These are phyloP conservation scores for Trichoderma endophyticum DNA, from an alignment of 2,329 filamentous ascomycete genomes.

Conservation along the genomic window DNA sequence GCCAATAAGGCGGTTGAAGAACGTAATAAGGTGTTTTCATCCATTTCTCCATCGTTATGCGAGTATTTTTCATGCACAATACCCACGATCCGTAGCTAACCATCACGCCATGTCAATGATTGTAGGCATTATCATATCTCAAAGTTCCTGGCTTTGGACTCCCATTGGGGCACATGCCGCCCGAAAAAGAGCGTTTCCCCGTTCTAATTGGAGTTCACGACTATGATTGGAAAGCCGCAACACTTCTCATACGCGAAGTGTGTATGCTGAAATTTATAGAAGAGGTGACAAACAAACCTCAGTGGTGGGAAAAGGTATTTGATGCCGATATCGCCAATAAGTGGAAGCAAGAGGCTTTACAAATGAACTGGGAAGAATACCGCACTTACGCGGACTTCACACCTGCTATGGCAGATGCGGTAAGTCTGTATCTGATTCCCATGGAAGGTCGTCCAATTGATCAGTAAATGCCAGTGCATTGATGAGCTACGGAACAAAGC, in stretches of 20 bases:
- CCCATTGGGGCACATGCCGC: constrained; percentile 22
- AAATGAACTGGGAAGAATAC: constrained; percentile 30
- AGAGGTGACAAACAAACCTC: constrained; percentile 34
- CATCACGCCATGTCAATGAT: neutral
- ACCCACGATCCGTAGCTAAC: neutral
- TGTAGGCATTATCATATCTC: neutral
- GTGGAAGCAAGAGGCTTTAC: constrained; percentile 31
- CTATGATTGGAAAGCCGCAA: constrained; percentile 27
- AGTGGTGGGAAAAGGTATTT: constrained; percentile 35
- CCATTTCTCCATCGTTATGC: neutral
- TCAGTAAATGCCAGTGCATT: constrained; percentile 29
- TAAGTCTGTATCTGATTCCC: constrained; percentile 17
- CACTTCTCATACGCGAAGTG: constrained; percentile 30
- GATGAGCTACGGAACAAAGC: constrained; percentile 34
- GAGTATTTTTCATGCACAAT: too few species aligned
- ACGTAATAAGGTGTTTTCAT: neutral
- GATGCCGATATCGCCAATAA: constrained; percentile 27
- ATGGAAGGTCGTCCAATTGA: neutral
- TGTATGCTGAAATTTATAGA: constrained; percentile 35
- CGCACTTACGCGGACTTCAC: constrained; percentile 29
- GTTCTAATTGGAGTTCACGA: constrained; percentile 20
- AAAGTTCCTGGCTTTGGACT: constrained; percentile 28
- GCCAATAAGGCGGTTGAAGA: neutral
- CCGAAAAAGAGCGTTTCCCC: constrained; percentile 22
- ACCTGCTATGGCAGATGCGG: constrained; percentile 30